A percentile compares a stretch with the other conserved stretches of the same genome.
phyloP scores from a whole-genome alignment of 768 basidiomycete species.

The Boletus subparvulus region DNA sequence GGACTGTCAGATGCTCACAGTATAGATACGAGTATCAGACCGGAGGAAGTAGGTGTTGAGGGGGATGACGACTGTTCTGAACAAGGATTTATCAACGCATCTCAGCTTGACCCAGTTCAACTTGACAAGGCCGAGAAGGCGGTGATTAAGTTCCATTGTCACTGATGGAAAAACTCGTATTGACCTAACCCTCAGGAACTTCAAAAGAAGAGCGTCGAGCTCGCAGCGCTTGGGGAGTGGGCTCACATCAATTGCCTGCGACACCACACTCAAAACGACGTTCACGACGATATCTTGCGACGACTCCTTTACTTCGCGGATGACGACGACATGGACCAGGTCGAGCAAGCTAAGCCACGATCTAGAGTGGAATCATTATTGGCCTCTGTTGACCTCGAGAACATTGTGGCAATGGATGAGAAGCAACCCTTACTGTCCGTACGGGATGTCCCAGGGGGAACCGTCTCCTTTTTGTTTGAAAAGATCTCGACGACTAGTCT shows the following conservation, averaged over 20 bases:
- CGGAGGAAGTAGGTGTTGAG: constrained; percentile 28
- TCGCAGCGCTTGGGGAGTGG: constrained; percentile 80
- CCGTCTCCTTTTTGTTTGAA: constrained; percentile 76
- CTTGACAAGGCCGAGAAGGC: constrained; percentile 50
- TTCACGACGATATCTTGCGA: constrained; percentile 68
- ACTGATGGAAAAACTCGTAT: neutral
- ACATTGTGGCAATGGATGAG: constrained; percentile 39
- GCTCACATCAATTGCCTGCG: constrained; percentile 77
- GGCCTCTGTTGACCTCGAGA: constrained; percentile 49
- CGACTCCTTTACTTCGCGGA: constrained; percentile 37
- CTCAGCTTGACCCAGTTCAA: constrained; percentile 51
- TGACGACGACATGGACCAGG: constrained; percentile 11
- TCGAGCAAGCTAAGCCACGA: constrained; percentile 15
- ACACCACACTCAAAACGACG: constrained; percentile 40
- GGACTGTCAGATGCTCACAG: neutral
- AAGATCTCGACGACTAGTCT: constrained; percentile 39
- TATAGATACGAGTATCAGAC: constrained; percentile 9
- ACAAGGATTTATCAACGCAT: constrained; percentile 64
- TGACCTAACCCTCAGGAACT: constrained; percentile 46
- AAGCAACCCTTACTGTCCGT: constrained; percentile 39
- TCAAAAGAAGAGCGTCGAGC: constrained; percentile 63
- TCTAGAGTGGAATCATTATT: constrained; percentile 36
- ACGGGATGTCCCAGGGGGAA: constrained; percentile 57
- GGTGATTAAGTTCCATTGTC: constrained; percentile 37
- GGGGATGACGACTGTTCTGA: constrained; percentile 30